phyloP scores from a whole-genome alignment of 805 yeast genomes.

The Candida anglica region DNA sequence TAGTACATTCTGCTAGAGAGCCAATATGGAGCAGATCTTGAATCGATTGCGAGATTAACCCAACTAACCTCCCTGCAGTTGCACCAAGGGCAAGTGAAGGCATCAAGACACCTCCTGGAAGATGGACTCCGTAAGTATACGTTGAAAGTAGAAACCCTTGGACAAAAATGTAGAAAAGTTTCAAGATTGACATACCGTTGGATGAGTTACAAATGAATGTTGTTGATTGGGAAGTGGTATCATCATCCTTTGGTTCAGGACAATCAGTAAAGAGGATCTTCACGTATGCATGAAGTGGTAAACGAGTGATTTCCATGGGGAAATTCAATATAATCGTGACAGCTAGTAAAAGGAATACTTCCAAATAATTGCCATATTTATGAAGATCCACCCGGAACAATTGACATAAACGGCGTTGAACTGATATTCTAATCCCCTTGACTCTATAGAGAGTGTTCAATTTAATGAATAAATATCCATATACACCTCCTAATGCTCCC shows the following conservation, averaged over 20 bases:
- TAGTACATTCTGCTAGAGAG: slow-evolving; percentile 36
- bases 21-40: slow-evolving; percentile 38
- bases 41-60: slow-evolving; percentile 45
- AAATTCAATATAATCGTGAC: slow-evolving; percentile 54
- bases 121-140: slow-evolving; percentile 62
- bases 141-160: slow-evolving; percentile 61
- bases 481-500: slow-evolving; percentile 67
- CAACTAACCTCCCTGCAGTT: slow-evolving; percentile 51
- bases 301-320: slow-evolving; percentile 49
- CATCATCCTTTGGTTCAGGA: slow-evolving; percentile 12
- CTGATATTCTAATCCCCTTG: slow-evolving; percentile 28
- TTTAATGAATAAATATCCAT: slow-evolving; percentile 52
- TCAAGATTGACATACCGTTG: slow-evolving; percentile 16
- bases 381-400: slow-evolving; percentile 11
- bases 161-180: slow-evolving; percentile 34
- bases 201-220: slow-evolving; percentile 34
- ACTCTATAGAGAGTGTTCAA: slow-evolving; percentile 35
- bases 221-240: slow-evolving; percentile 7
- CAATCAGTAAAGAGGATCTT: slow-evolving; percentile 73
- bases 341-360: slow-evolving; percentile 44
- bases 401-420: slow-evolving; percentile 18
- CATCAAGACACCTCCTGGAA: slow-evolving; percentile 68
- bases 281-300: slow-evolving; percentile 54
- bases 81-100: slow-evolving; percentile 66
- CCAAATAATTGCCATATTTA: slow-evolving; percentile 33